Evolutionary conservation across 2,329 filamentous ascomycete genomes (phyloP).

Genomic region (Nigrospora oryzae): DNA sequence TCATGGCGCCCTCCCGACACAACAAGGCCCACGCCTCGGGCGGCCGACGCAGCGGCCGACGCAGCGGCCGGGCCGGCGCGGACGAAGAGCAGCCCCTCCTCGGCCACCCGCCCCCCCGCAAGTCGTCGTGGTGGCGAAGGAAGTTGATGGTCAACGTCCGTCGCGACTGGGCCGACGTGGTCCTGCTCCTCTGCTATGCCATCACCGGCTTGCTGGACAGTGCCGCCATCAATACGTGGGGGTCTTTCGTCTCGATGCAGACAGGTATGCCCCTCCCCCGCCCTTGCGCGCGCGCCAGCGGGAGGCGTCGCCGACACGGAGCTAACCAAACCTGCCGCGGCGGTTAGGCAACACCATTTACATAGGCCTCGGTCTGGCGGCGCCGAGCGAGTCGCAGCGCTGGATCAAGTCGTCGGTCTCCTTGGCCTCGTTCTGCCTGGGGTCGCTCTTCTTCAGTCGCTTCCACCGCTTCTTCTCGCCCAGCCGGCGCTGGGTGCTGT

Average conservation of each 20-base stretch:
- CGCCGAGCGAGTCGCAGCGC: slow-evolving; percentile 42
- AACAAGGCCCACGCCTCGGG: too few species aligned
- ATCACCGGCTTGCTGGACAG: slow-evolving; percentile 74
- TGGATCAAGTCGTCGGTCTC: slow-evolving; percentile 69
- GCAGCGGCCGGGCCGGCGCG: slow-evolving; percentile 9
- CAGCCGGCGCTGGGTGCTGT: slow-evolving; percentile 57
- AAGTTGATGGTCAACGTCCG: slow-evolving; percentile 39
- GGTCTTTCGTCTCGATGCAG: slow-evolving; percentile 77
- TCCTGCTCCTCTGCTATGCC: slow-evolving; percentile 65
- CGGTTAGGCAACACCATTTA: slow-evolving; percentile 65
- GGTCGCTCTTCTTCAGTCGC: slow-evolving; percentile 62
- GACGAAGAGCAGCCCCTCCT: slow-evolving; percentile 26
- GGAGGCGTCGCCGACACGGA: not conserved
- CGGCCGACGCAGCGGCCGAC: too few species aligned
- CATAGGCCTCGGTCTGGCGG: slow-evolving; percentile 63
- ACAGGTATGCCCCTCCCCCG: slow-evolving; percentile 43
- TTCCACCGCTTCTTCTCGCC: slow-evolving; percentile 58
- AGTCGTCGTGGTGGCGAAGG: slow-evolving; percentile 16
- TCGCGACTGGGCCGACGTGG: slow-evolving; percentile 56
- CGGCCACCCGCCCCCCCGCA: slow-evolving; percentile 1
- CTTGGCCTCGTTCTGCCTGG: slow-evolving; percentile 61
- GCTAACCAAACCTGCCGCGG: not conserved
- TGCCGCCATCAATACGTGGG: slow-evolving; percentile 68
- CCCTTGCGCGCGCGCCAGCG: not conserved
- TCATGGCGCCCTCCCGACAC: slow-evolving; percentile 14